Percentiles rank a stretch among this genome's conserved stretches.
These are phyloP conservation scores for Coemansia aciculifera DNA, from an alignment of 192 early-diverging fungal species.

Conservation along the genomic window DNA sequence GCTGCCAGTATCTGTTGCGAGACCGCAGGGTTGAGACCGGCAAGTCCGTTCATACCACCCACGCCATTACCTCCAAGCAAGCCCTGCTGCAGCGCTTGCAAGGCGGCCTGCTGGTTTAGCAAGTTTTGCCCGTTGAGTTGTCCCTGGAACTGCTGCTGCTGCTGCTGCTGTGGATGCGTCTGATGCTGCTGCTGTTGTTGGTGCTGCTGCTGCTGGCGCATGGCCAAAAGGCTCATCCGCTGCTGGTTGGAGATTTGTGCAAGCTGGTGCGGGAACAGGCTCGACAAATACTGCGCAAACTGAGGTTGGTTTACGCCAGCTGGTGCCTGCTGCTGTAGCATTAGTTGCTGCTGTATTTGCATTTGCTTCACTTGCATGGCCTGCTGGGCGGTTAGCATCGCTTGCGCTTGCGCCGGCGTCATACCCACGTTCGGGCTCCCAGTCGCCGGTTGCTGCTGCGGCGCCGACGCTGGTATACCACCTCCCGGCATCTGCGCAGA, in stretches of 20 bases:
- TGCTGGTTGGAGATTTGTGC: conserved; percentile 50
- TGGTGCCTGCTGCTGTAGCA: conserved; percentile 6
- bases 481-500: background rate
- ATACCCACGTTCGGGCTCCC: conserved; percentile 1
- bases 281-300: conserved; percentile 47
- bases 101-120: conserved; percentile 24
- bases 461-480: background rate
- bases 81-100: conserved; percentile 28
- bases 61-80: conserved; percentile 18
- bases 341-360: conserved; percentile 28
- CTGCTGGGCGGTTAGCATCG: conserved; percentile 29
- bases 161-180: conserved; percentile 22
- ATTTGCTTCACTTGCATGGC: conserved; percentile 37
- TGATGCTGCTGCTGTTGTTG: conserved; percentile 41
- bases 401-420: conserved; percentile 28
- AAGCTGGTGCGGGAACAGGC: conserved; percentile 45
- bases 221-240: conserved; percentile 38
- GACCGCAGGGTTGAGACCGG: background rate
- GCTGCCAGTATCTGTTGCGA: conserved; percentile 36
- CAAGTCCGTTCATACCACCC: conserved; percentile 21
- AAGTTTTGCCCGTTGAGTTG: conserved; percentile 14
- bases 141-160: conserved; percentile 22
- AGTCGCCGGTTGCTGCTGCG: background rate
- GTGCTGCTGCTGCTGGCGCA: conserved; percentile 53
- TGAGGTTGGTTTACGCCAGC: conserved; percentile 40